Evolutionary conservation across 176 grass and related monocot genomes (phyloP).

Genomic region (Cymbopogon citratus): DNA sequence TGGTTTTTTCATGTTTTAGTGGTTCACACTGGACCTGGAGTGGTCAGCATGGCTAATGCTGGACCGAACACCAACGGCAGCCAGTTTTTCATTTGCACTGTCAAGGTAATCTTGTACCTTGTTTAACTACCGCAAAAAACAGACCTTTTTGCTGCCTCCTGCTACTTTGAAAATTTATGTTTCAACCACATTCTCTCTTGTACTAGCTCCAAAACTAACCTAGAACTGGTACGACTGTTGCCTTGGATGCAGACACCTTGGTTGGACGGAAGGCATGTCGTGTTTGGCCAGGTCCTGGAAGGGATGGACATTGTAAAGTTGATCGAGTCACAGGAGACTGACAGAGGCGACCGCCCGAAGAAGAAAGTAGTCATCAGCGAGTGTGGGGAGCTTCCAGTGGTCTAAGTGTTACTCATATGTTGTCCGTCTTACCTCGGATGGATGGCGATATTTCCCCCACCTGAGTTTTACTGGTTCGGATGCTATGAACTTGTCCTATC

Average conservation of each 20-base stretch:
- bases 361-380: slow-evolving; percentile 86
- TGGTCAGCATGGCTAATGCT: slow-evolving; percentile 93
- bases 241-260: slow-evolving; percentile 61
- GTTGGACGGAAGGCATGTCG: slow-evolving; percentile 84
- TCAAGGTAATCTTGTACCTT: slow-evolving; percentile 46
- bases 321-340: slow-evolving; percentile 79
- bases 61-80: slow-evolving; percentile 93
- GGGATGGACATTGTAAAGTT: slow-evolving; percentile 67
- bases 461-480: not conserved
- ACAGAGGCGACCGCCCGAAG: slow-evolving; percentile 78
- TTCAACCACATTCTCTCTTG: not conserved
- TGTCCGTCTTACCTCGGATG: not conserved
- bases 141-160: not conserved
- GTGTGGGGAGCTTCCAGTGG: slow-evolving; percentile 76
- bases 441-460: not conserved
- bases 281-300: slow-evolving; percentile 89
- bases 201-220: not conserved
- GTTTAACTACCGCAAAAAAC: not conserved
- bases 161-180: not conserved
- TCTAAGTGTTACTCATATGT: slow-evolving; percentile 26
- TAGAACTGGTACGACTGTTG: not conserved
- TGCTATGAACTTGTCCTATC: slow-evolving; percentile 1
- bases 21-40: slow-evolving; percentile 71
- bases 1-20: slow-evolving; percentile 38
- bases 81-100: slow-evolving; percentile 97